Percentiles rank a stretch among this genome's conserved stretches.
These are phyloP conservation scores for Aspergillus brunneoviolaceus DNA, from an alignment of 2,329 filamentous ascomycete genomes.

Conservation along the genomic window DNA sequence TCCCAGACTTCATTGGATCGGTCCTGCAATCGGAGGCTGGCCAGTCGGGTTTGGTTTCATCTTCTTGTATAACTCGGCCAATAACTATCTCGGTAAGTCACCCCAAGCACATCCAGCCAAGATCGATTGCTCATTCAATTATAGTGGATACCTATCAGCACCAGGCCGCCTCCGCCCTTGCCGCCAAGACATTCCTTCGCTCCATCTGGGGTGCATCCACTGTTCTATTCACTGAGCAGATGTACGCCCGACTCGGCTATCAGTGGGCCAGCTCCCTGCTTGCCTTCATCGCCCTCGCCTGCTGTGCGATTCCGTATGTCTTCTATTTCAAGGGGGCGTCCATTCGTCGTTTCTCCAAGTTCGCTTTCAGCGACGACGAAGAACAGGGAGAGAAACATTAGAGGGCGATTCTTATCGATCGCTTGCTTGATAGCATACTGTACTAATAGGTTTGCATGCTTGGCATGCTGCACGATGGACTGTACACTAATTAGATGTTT, in stretches of 20 bases:
- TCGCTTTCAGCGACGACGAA: constrained; percentile 64
- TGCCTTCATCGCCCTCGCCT: constrained; percentile 71
- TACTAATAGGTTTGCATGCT: too few species aligned
- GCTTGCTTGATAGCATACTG: not conserved
- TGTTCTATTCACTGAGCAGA: constrained; percentile 78
- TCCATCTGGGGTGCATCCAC: constrained; percentile 76
- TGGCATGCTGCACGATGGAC: not conserved
- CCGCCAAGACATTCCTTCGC: constrained; percentile 77
- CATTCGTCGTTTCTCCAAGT: constrained; percentile 69
- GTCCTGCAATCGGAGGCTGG: constrained; percentile 69
- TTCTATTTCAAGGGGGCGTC: constrained; percentile 75
- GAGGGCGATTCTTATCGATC: not conserved
- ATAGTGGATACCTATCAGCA: constrained; percentile 65
- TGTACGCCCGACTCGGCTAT: constrained; percentile 71
- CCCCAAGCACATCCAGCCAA: not conserved
- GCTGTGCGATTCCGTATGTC: constrained; percentile 77
- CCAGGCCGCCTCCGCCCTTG: constrained; percentile 77
- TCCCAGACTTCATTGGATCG: constrained; percentile 64
- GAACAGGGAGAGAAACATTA: constrained; percentile 35
- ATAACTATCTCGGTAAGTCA: constrained; percentile 62
- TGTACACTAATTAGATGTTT: not conserved
- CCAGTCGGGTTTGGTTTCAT: constrained; percentile 78
- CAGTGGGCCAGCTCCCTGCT: constrained; percentile 75
- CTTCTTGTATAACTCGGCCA: constrained; percentile 77
- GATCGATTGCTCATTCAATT: constrained; percentile 12